Percentiles rank a stretch among this genome's conserved stretches.
phyloP scores from a whole-genome alignment of 257 asterid genomes.

The Henckelia pumila region DNA sequence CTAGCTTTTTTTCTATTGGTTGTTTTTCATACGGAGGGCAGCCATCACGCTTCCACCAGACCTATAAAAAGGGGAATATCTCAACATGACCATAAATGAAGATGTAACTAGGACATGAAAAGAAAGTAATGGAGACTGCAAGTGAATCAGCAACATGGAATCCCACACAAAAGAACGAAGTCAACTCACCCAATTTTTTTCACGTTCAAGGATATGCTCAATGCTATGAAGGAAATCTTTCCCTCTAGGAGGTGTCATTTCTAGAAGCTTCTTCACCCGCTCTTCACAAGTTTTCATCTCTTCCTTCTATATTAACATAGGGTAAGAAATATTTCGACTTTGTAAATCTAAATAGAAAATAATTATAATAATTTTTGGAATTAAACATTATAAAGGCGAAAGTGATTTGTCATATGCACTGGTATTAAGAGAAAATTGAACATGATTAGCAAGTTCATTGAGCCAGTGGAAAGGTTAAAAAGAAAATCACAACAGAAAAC shows the following conservation, averaged over 20 bases:
- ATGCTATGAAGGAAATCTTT: conserved; percentile 82
- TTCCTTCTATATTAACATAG: conserved; percentile 61
- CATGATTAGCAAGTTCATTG: neutral
- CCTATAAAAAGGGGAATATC: conserved; percentile 45
- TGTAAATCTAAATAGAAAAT: conserved; percentile 20
- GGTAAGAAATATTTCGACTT: conserved; percentile 21
- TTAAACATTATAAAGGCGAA: neutral
- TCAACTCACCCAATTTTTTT: conserved; percentile 83
- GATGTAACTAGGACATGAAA: conserved; percentile 23
- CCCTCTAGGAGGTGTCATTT: conserved; percentile 89
- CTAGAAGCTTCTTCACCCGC: conserved; percentile 85
- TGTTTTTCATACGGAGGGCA: conserved; percentile 94
- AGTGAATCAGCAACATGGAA: conserved; percentile 10
- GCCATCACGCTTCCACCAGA: conserved; percentile 99
- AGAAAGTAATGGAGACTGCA: conserved; percentile 11
- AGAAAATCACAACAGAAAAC: conserved; percentile 29
- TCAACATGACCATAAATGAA: conserved; percentile 22
- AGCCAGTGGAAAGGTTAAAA: neutral
- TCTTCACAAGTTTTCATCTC: conserved; percentile 80
- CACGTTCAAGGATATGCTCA: conserved; percentile 95
- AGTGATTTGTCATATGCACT: neutral
- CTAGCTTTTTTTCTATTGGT: conserved; percentile 60
- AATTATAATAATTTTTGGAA: conserved; percentile 11
- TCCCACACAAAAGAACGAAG: conserved; percentile 8
- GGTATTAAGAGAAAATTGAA: neutral